Conservation (phyloP, 1,284 basidiomycete genomes). For the Taiwanofungus camphoratus region DNA sequence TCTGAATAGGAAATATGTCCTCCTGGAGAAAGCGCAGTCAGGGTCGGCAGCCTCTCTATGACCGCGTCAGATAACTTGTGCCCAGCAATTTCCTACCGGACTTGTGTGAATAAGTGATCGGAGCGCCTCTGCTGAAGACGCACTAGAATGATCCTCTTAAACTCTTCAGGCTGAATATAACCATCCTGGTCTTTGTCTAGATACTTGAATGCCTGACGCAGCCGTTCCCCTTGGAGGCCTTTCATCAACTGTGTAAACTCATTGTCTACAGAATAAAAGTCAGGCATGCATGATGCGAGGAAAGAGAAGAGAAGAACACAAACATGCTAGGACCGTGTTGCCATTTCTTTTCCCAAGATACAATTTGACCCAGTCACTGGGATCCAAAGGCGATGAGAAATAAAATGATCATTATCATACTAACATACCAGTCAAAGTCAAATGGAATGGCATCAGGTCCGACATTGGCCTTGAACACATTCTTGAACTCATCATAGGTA, state of each 20-base stretch:
- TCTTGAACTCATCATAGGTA: slow-evolving; percentile 90
- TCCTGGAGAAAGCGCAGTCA: slow-evolving; percentile 83
- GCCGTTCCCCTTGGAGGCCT: slow-evolving; percentile 90
- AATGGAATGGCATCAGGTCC: slow-evolving; percentile 84
- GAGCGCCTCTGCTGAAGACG: slow-evolving; percentile 18
- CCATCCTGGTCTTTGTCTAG: slow-evolving; percentile 87
- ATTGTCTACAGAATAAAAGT: slow-evolving; percentile 50
- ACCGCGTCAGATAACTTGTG: slow-evolving; percentile 93
- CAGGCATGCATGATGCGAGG: slow-evolving; percentile 5
- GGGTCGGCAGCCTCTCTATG: slow-evolving; percentile 82
- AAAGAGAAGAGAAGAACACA: slow-evolving; percentile 26
- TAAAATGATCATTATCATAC: slow-evolving; percentile 5
- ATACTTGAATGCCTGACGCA: slow-evolving; percentile 89
- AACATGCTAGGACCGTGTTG: slow-evolving; percentile 87
- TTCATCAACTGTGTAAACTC: slow-evolving; percentile 98
- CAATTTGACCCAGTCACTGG: slow-evolving; percentile 88
- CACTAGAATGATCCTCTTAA: slow-evolving; percentile 89
- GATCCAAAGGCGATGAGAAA: slow-evolving; percentile 1
- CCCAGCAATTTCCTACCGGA: slow-evolving; percentile 77
- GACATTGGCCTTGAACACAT: slow-evolving; percentile 79
- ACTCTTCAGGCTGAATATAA: slow-evolving; percentile 87
- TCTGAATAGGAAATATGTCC: slow-evolving; percentile 92
- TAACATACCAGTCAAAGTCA: slow-evolving; percentile 84
- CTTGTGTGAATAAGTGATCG: neutral
- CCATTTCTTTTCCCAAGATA: slow-evolving; percentile 90